Evolutionary conservation across 2,329 filamentous ascomycete genomes (phyloP).

Genomic region (Pestalotiopsis sp.): DNA sequence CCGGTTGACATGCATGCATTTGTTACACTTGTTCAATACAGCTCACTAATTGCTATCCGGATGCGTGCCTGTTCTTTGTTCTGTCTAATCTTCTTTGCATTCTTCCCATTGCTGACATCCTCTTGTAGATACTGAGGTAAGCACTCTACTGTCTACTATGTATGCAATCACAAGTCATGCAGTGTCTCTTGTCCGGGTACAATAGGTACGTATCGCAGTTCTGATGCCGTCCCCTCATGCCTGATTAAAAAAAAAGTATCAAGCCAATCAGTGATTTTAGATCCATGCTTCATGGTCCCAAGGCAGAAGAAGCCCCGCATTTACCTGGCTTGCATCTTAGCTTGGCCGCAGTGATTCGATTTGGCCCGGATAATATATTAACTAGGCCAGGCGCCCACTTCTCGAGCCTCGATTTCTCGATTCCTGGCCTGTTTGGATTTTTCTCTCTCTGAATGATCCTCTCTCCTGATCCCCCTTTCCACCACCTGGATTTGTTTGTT

Average conservation of each 20-base stretch:
- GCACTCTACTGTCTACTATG: too few species aligned
- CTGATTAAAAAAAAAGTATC: not conserved
- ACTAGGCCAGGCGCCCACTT: slow-evolving; percentile 10
- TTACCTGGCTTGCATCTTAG: not conserved
- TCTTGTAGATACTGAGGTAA: too few species aligned
- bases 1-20: too few species aligned
- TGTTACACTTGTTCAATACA: too few species aligned
- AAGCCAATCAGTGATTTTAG: slow-evolving; percentile 8
- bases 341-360: slow-evolving; percentile 2
- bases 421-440: not conserved
- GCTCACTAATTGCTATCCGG: too few species aligned
- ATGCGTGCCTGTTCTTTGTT: too few species aligned
- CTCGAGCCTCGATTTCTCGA: not conserved
- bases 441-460: not conserved
- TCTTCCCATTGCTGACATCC: too few species aligned
- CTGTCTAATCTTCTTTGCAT: too few species aligned
- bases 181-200: too few species aligned
- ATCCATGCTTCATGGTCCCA: not conserved
- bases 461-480: not conserved
- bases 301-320: not conserved
- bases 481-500: not conserved
- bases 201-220: too few species aligned
- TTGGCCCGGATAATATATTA: slow-evolving; percentile 3
- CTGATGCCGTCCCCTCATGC: too few species aligned
- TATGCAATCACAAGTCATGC: too few species aligned